Evolutionary conservation across 805 yeast species (phyloP), one percentile per base, ranked within the genome.

Genomic region (Candida namnaoensis): DNA sequence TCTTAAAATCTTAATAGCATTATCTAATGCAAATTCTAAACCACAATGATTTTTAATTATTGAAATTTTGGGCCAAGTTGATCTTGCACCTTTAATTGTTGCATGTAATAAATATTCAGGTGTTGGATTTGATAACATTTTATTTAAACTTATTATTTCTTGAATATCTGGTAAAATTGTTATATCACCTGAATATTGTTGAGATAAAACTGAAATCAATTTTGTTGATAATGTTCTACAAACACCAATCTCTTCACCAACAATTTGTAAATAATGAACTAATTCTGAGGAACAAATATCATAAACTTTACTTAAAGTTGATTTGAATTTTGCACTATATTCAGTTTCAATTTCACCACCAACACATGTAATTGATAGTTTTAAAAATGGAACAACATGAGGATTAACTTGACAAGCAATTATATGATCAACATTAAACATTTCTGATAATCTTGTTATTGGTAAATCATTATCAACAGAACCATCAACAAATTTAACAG

Each of bases 391-490:
- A 3, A 85, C 86, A 13, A 93, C 95, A 58, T 93, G 99, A 0
- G 97, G 95, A 56, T 93, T 93, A 1, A 93, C 99, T 59, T 93
- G 99, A 37, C 95, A 91, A 0, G 97, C 99, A 51, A 93, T 88
- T 47, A 93, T 90, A 60, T 93, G 96, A 58, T 93, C 95, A 28
- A 93, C 96, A 55, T 93, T 91, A 60, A 93, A 93, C 96, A 93
- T 88, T 57, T 93, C 99, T 19, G 95, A 82, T 23, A 93, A 68
- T 50, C 97, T 73, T 2, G 95, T 73, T 26, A 88, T 82, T 4
- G 99, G 99, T 40, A 93, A 65, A 60, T 93, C 99, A 47, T 87
- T 86, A 55, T 91, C 95, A 7, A 93, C 96, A 0, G 96, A 88
- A 0, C 99, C 99, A 61, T 93, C 99, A 28, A 93, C 90, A 61